Evolutionary conservation across 2,329 filamentous ascomycete genomes (phyloP), one percentile per base, ranked within the genome.

Genomic region (Trichocomaceae sp.): DNA sequence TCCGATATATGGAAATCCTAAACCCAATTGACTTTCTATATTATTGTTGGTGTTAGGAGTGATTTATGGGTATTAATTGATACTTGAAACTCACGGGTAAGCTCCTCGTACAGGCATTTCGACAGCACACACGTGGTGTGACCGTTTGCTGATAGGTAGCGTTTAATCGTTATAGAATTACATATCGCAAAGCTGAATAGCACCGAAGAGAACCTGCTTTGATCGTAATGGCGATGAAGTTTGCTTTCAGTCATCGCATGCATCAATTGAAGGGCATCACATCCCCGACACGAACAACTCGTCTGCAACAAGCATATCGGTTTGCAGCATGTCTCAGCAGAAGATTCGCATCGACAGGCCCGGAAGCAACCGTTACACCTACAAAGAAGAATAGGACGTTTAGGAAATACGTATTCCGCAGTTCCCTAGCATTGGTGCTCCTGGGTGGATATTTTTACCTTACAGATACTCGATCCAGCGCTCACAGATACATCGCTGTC

Each of bases 391-490:
- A 67, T 29, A 64, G 64, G 17, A 52, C 61, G 3, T 60, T 67
- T 12, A 65, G 61, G 45, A 66, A 65, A 50, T 65, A 59, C 7
- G 55, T 71, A 17, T 61, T 70, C 20, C 80, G 81, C 48, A 79
- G 81, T 19, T 74, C 80, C 1, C 62, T 85, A 42, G 70, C 78
- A 1, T 61, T 84, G 5, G 70, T 72, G 5, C 59, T 75, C 13
- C 63, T 72, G 42, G 72, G 78, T 46, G 72, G 77, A 44, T 89
- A 86, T 68, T 71, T 87, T 59, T 90, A 90, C 65, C 72, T 77
- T n/a, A 90, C 86, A 52, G 87, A 90, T 68, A 90, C 86, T 6
- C 78, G 87, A 58, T 83, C 86, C 42, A 86, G 83, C 56, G 66
- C 85, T 56, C 86, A 91, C 70, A 81, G 79, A 63, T 88, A 82